Evolutionary conservation across 148 eudicot species (phyloP).

Genomic region (Selenicereus undatus): DNA sequence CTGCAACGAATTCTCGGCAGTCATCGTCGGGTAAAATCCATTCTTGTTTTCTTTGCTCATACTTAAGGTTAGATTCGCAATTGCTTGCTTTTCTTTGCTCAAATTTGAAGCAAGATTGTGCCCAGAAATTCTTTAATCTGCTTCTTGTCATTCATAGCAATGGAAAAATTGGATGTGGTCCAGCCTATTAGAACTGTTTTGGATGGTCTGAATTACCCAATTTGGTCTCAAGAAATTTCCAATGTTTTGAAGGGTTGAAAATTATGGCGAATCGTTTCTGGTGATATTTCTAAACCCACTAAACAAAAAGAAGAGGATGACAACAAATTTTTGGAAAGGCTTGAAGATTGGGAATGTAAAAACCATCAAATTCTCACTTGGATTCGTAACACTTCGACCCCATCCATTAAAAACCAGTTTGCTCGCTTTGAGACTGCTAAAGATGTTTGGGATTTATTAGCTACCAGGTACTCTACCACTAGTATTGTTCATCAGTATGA

Average conservation of each 20-base stretch:
- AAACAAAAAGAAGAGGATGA: conserved; percentile 1
- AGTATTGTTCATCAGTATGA: conserved; percentile 6
- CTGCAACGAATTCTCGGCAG: too few relatives aligned
- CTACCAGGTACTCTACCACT: not conserved
- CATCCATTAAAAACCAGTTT: not conserved
- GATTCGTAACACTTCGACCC: not conserved
- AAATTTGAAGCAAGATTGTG: too few relatives aligned
- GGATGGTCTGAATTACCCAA: not conserved
- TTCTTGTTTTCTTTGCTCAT: too few relatives aligned
- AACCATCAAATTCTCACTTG: not conserved
- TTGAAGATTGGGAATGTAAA: not conserved
- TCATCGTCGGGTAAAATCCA: too few relatives aligned
- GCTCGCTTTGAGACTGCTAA: not conserved
- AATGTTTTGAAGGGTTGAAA: not conserved
- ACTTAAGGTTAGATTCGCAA: too few relatives aligned
- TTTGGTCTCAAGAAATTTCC: not conserved
- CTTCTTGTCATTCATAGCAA: too few relatives aligned
- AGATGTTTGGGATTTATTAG: not conserved
- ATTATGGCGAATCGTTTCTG: not conserved
- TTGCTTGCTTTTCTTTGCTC: too few relatives aligned
- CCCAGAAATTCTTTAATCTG: too few relatives aligned
- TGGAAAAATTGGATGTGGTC: too few relatives aligned
- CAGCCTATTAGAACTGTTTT: not conserved
- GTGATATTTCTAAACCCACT: not conserved
- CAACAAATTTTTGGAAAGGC: not conserved